Evolutionary conservation across 495 filamentous ascomycete species (phyloP), one percentile per base, ranked within the genome.

Genomic region (Xylaria telfairii): DNA sequence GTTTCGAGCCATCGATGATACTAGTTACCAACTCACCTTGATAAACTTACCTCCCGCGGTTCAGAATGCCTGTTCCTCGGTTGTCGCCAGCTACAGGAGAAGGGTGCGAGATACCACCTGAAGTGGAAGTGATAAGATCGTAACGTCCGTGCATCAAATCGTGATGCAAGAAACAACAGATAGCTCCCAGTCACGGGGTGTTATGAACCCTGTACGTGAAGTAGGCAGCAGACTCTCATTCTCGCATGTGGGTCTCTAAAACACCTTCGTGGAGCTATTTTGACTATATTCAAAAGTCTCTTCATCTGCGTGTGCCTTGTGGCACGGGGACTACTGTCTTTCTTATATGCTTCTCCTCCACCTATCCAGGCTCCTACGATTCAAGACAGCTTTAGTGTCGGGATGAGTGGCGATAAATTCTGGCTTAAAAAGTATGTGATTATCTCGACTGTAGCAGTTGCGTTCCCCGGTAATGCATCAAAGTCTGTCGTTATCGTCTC

Each of bases 321-420:
- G n/a, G n/a, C 4, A 17, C 39, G 28, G 47, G 56, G 51, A 37
- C 21, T 19, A 41, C 56, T n/a, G 70, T 74, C 1, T 26, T 34
- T n/a, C n/a, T 12, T 47, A 54, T 9, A 61, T 56, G n/a, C 72
- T 71, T 10, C 42, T 49, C 46, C 77, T 76, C 83, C 81, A 84
- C 24, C 47, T 56, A 53, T 83, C 72, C 2, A 76, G 69, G 41
- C 90, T 59, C 32, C 88, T 83, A 59, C 82, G 83, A 59, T 86
- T 87, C 68, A 90, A 75, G 39, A 91, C 83, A 34, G 90, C 87
- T 78, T 92, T 91, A 34, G 88, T 88, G 59, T 90, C 88, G 46
- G 88, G 88, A 73, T 91, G 90, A n/a, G 88, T 87, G 49, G 86
- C 86, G 60, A 91, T 89, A 44, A 91, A 78, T 72, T 92, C 88